Evolutionary conservation across 208 protist species (phyloP).

Genomic region (Acanthamoeba castellanii): DNA sequence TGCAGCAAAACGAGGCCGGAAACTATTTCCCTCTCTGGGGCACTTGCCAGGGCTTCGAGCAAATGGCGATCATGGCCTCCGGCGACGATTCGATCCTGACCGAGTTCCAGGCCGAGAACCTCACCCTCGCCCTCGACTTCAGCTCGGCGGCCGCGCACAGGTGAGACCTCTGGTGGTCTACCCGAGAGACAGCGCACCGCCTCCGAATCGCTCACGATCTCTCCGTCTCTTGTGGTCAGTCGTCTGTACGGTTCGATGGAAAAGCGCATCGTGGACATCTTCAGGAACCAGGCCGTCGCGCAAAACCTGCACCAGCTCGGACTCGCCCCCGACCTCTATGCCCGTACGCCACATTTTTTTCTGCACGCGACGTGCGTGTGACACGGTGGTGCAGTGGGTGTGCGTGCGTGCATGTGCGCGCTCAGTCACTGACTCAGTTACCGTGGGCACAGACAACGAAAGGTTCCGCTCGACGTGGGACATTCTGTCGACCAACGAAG

Average conservation of each 20-base stretch:
- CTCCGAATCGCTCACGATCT: too few relatives aligned
- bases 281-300: slow-evolving; percentile 72
- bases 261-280: neutral
- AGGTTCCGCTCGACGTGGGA: neutral
- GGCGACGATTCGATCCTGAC: slow-evolving; percentile 49
- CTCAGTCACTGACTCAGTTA: neutral
- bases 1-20: slow-evolving; percentile 18
- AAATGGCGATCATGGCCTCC: slow-evolving; percentile 71
- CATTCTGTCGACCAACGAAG: slow-evolving; percentile 11
- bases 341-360: neutral
- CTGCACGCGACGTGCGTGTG: neutral
- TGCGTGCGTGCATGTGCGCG: neutral
- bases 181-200: too few relatives aligned
- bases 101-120: slow-evolving; percentile 12
- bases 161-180: too few relatives aligned
- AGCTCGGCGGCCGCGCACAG: neutral
- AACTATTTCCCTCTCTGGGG: slow-evolving; percentile 54
- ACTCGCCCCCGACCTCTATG: slow-evolving; percentile 45
- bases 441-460: neutral
- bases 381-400: neutral
- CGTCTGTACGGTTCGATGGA: neutral
- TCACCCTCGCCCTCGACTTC: slow-evolving; percentile 34
- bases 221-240: neutral
- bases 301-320: slow-evolving; percentile 84
- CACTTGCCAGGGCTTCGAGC: slow-evolving; percentile 82